Percentiles rank a stretch among this genome's conserved stretches.
These are phyloP conservation scores for Neofusicoccum parvum DNA, from an alignment of 2,329 filamentous ascomycete species.

Conservation along the genomic window DNA sequence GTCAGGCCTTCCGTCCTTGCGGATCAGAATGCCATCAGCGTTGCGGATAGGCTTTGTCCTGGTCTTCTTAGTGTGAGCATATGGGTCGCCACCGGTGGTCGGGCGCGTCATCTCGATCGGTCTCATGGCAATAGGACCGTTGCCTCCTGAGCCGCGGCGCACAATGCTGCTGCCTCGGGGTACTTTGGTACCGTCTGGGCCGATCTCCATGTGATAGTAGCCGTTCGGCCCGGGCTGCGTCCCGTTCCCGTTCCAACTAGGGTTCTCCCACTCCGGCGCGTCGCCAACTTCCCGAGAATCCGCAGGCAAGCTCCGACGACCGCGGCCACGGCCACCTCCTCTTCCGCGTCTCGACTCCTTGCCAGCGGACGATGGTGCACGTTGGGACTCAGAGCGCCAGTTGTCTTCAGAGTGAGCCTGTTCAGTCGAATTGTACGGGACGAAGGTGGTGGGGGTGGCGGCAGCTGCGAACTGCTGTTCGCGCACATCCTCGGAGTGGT, in stretches of 20 bases:
- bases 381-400: slow-evolving; percentile 37
- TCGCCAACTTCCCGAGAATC: slow-evolving; percentile 30
- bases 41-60: slow-evolving; percentile 54
- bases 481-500: not conserved
- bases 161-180: slow-evolving; percentile 29
- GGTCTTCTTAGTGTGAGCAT: slow-evolving; percentile 49
- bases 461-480: slow-evolving; percentile 23
- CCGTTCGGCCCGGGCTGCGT: slow-evolving; percentile 41
- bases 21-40: slow-evolving; percentile 53
- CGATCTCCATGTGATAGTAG: slow-evolving; percentile 33
- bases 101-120: slow-evolving; percentile 25
- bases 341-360: slow-evolving; percentile 26
- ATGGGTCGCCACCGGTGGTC: slow-evolving; percentile 35
- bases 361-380: slow-evolving; percentile 25
- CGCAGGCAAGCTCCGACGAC: slow-evolving; percentile 40
- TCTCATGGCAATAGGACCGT: slow-evolving; percentile 23
- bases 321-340: slow-evolving; percentile 40
- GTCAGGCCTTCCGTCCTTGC: slow-evolving; percentile 55
- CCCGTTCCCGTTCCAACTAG: slow-evolving; percentile 40
- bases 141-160: slow-evolving; percentile 39
- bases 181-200: slow-evolving; percentile 26
- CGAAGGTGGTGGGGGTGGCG: slow-evolving; percentile 27
- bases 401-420: slow-evolving; percentile 30
- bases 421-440: slow-evolving; percentile 32
- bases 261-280: slow-evolving; percentile 46